A percentile compares a stretch with the other conserved stretches of the same genome.
Evolutionary conservation across 2,329 filamentous ascomycete genomes (phyloP).

Genomic region (Cordyceps cicadae): DNA sequence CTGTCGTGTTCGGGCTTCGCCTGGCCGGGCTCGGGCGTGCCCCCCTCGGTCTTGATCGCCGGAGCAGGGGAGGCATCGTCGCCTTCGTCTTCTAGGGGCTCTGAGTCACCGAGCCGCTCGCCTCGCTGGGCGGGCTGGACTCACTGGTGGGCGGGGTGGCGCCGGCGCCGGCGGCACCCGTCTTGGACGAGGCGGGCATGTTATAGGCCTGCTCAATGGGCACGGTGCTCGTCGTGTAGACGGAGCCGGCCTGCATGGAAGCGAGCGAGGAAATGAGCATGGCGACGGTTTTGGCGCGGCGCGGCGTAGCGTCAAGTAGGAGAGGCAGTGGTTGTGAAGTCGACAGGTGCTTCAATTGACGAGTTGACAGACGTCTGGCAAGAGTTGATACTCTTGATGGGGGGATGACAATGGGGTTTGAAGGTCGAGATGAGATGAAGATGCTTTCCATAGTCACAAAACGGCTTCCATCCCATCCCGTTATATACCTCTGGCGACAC

Average conservation of each 20-base stretch:
- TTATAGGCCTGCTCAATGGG: neutral
- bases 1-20: too few relatives aligned
- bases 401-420: too few relatives aligned
- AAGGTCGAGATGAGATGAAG: neutral
- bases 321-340: too few relatives aligned
- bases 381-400: too few relatives aligned
- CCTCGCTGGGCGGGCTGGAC: neutral
- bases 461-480: neutral
- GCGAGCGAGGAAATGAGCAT: conserved; percentile 2
- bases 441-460: neutral
- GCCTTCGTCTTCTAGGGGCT: neutral
- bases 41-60: neutral
- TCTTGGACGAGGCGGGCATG: neutral
- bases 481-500: neutral
- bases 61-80: neutral
- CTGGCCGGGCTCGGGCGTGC: too few relatives aligned
- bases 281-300: neutral
- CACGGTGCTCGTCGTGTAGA: neutral
- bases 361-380: too few relatives aligned
- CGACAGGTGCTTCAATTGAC: too few relatives aligned
- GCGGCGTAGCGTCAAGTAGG: neutral
- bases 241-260: neutral
- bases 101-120: neutral
- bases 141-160: neutral
- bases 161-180: neutral